Evolutionary conservation across 345 rosid genomes (phyloP), one percentile per base, ranked within the genome.

Genomic region (Eucalyptus erythrocorys): DNA sequence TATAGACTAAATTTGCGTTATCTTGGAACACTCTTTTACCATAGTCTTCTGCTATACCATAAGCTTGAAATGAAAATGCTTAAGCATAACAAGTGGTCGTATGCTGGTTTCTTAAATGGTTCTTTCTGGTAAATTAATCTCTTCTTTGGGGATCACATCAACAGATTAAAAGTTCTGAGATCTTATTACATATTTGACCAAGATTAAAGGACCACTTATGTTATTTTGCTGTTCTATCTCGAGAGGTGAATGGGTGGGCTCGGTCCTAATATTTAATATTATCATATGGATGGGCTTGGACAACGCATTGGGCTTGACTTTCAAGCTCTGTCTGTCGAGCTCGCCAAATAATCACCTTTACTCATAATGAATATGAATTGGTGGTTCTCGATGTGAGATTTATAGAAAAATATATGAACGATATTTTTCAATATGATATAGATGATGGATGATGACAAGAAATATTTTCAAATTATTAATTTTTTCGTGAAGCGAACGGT

Each of bases 271-370:
- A 61, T 13, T 61, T 16, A 11, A 30, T 12, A 59, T 1, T 30
- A 61, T 30, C 68, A 61, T 27, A 61, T 61, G 68, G 68, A 13
- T 13, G 16, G 32, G 32, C 34, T 61, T 61, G 68, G 34, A 6
- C 17, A 61, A 61, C 32, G 13, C 68, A 61, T 61, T 0, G 2
- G 17, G 16, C 16, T 3, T 61, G 0, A 61, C 8, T 30, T 11
- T 61, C 0, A 8, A 6, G 34, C 4, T 30, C 1, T 12, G 0
- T 0, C 0, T 59, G 2, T 11, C 7, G 3, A 30, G 37, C 37
- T 32, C 0, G 19, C 71, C 9, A 16, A 64, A 64, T 15, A 17
- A 64, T 64, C 37, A 14, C 19, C 3, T 71, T 11, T 71, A 34
- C 13, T 34, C 24, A 34, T 13, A 64, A 14, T n/a, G 34, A 8